Evolutionary conservation across 2,329 filamentous ascomycete genomes (phyloP), one percentile per base, ranked within the genome.

Genomic region (Colletotrichum cereale): DNA sequence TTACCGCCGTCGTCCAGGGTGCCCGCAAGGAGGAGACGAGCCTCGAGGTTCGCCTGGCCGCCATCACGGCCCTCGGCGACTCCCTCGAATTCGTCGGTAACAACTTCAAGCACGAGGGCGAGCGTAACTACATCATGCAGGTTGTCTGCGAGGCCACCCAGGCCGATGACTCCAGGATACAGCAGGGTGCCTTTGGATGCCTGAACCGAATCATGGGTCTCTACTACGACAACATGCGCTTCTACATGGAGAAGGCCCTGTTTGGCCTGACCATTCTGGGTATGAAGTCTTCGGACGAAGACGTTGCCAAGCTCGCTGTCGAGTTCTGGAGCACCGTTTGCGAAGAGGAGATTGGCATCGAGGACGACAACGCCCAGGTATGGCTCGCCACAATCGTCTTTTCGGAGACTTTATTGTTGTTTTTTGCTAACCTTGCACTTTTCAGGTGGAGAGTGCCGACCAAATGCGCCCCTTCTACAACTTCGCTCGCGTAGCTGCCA

Each of bases 291-390:
- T 92, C 95, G 10, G 96, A 99, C 77, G 96, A 99, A 83, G 96
- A 99, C 80, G 96, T 99, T 65, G 93, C 96, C 73, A 99, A 99
- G 88, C 88, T 99, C 67, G 96, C 96, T 47, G 95, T 99, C 75
- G 96, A 99, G 82, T 99, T 99, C 86, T 99, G 96, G 96, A 98
- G 96, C 86, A 98, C 96, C n/a, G 96, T 99, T 60, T 99, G 96
- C 82, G 96, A 99, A 82, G 96, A 99, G 84, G 96, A 99, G 83
- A 96, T 98, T 77, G 92, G 92, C 75, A 98, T 99, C 78, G 96
- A 99, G 80, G 96, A 99, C 79, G 96, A 99, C 83, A 99, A 99
- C 82, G 88, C 91, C 75, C 91, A 93, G 83, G 91, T 93, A 84
- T 76, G 84, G 36, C 63, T 29, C 7, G 31, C 52, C 52, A 3